These are phyloP conservation scores for Coemansia biformis DNA, from an alignment of 192 early-diverging fungal species.

Conservation along the genomic window DNA sequence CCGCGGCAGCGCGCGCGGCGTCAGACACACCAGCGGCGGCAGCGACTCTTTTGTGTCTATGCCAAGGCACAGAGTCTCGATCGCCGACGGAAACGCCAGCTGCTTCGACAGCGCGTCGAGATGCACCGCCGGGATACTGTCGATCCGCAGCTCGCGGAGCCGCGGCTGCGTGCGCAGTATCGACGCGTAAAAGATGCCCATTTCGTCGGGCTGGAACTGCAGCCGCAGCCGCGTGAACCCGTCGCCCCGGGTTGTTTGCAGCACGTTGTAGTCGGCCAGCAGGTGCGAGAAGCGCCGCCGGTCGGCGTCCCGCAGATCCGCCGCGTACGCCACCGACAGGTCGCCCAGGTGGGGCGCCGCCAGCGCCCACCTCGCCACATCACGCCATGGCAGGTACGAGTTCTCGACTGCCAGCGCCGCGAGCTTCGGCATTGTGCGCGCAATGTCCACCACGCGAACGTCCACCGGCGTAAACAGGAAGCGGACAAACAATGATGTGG, in stretches of 20 bases:
- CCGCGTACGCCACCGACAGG: constrained; percentile 43
- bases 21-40: constrained; percentile 40
- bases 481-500: constrained; percentile 37
- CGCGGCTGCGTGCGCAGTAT: constrained; percentile 41
- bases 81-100: constrained; percentile 43
- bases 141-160: constrained; percentile 46
- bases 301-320: constrained; percentile 33
- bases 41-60: constrained; percentile 43
- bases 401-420: constrained; percentile 35
- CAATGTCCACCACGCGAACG: constrained; percentile 41
- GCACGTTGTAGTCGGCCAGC: constrained; percentile 48
- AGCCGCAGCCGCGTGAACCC: constrained; percentile 40
- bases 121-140: constrained; percentile 37
- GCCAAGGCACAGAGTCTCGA: constrained; percentile 48
- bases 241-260: constrained; percentile 31
- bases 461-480: constrained; percentile 49
- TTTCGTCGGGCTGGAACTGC: constrained; percentile 52
- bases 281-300: constrained; percentile 41
- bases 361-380: constrained; percentile 48
- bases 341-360: constrained; percentile 26
- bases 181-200: constrained; percentile 50
- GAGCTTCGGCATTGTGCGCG: constrained; percentile 38
- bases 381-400: constrained; percentile 50
- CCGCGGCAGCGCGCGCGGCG: constrained; percentile 38
- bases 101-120: constrained; percentile 42